A percentile compares a stretch with the other conserved stretches of the same genome.
Conservation (phyloP, 2,329 filamentous ascomycete genomes). For the Remersonia thermophila region DNA sequence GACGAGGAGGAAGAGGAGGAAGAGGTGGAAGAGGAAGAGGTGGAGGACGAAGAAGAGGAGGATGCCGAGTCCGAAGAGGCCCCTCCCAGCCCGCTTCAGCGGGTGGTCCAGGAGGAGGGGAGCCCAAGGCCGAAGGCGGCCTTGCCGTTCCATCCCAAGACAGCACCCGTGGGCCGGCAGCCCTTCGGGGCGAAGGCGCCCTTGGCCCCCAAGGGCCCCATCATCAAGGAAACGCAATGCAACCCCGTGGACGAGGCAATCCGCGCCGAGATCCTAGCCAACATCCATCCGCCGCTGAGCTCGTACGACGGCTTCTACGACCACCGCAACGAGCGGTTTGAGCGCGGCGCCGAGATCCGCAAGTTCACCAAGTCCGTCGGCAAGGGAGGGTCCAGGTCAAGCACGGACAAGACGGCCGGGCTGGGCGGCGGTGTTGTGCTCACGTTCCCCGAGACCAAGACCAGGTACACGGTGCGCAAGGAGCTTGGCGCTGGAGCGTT, state of each 20-base stretch:
- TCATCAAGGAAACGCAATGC: slow-evolving; percentile 72
- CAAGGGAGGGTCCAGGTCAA: slow-evolving; percentile 39
- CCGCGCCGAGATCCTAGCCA: slow-evolving; percentile 60
- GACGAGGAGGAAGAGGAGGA: slow-evolving; percentile 21
- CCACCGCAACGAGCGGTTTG: slow-evolving; percentile 49
- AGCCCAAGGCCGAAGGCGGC: slow-evolving; percentile 34
- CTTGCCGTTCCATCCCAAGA: slow-evolving; percentile 33
- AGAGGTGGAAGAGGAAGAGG: slow-evolving; percentile 24
- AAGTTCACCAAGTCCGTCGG: slow-evolving; percentile 61
- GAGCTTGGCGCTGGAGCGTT: slow-evolving; percentile 91
- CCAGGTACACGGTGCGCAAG: slow-evolving; percentile 65
- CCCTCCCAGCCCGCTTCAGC: slow-evolving; percentile 51
- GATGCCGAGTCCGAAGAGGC: slow-evolving; percentile 25
- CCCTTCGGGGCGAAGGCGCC: not conserved
- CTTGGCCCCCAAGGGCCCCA: slow-evolving; percentile 44
- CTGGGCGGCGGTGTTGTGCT: slow-evolving; percentile 51
- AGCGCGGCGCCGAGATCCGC: slow-evolving; percentile 63
- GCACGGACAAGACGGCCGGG: slow-evolving; percentile 48
- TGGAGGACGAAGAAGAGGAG: slow-evolving; percentile 21
- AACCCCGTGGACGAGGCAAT: slow-evolving; percentile 77
- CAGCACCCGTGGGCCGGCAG: not conserved
- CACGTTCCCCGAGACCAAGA: slow-evolving; percentile 50
- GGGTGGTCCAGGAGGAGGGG: too few species aligned
- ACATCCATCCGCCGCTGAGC: slow-evolving; percentile 58
- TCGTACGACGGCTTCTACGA: slow-evolving; percentile 73